phyloP scores from a whole-genome alignment of 2,329 filamentous ascomycete genomes.

The Sporothrix schenckii region DNA sequence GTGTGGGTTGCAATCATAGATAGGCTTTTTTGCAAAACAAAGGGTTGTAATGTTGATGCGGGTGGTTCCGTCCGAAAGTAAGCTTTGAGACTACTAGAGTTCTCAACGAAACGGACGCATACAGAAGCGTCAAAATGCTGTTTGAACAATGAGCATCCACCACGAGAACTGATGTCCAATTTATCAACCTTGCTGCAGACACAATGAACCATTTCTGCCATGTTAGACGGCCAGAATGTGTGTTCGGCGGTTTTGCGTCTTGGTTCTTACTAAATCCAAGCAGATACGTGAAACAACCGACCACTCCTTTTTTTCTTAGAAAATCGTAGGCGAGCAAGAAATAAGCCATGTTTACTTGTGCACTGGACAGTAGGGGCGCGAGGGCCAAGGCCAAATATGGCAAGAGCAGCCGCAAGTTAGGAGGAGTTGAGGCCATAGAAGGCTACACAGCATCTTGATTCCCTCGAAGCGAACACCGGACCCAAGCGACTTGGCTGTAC shows the following conservation, averaged over 20 bases:
- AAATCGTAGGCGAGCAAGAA: background rate
- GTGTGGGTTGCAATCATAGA: too few species aligned
- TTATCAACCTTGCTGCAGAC: background rate
- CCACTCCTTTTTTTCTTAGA: background rate
- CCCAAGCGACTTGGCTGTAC: constrained; percentile 25
- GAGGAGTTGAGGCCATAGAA: too few species aligned
- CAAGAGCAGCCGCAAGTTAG: constrained; percentile 7
- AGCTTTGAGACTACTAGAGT: too few species aligned
- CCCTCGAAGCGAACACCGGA: constrained; percentile 9
- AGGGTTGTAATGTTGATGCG: too few species aligned
- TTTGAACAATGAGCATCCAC: too few species aligned
- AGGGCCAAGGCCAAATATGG: background rate
- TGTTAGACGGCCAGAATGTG: background rate
- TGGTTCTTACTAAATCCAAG: background rate
- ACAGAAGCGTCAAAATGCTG: too few species aligned
- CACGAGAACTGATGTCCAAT: too few species aligned
- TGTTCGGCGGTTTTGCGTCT: background rate
- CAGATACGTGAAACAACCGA: background rate
- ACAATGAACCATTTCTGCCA: background rate
- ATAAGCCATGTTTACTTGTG: background rate
- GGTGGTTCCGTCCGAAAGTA: too few species aligned
- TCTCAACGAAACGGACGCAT: too few species aligned
- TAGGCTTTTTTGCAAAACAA: too few species aligned
- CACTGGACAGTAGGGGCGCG: background rate
- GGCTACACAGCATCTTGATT: background rate